A percentile compares a stretch with the other conserved stretches of the same genome.
These are phyloP conservation scores for Ophiostoma himal-ulmi DNA, from an alignment of 2,329 filamentous ascomycete genomes.

Conservation along the genomic window DNA sequence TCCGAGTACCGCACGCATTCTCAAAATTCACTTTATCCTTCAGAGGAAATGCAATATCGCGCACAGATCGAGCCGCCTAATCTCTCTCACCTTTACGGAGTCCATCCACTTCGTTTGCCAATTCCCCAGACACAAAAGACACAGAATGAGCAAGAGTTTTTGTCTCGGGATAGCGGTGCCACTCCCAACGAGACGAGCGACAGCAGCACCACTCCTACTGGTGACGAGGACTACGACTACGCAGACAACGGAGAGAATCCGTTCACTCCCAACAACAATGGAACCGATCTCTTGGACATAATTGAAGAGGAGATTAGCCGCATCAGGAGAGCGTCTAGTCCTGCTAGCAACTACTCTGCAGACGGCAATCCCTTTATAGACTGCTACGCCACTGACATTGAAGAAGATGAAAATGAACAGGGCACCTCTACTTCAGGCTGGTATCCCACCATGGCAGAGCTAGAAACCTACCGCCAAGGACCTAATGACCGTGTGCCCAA, in stretches of 20 bases:
- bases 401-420: neutral
- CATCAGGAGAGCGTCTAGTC: neutral
- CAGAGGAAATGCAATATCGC: neutral
- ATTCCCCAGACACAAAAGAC: too few species aligned
- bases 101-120: too few species aligned
- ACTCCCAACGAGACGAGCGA: neutral
- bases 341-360: neutral
- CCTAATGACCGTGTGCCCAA: too few species aligned
- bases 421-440: neutral
- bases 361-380: neutral
- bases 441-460: neutral
- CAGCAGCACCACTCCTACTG: neutral
- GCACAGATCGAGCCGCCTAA: neutral
- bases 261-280: neutral
- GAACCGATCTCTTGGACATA: neutral
- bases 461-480: neutral
- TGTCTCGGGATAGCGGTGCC: neutral
- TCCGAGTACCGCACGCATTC: neutral
- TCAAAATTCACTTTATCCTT: neutral
- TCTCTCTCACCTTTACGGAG: neutral
- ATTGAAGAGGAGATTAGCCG: neutral
- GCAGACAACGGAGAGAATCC: neutral
- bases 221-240: neutral
- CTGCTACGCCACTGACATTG: neutral
- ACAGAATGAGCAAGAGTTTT: too few species aligned